These are phyloP conservation scores for Citrullus amarus DNA, from an alignment of 306 rosid genomes.

Conservation along the genomic window DNA sequence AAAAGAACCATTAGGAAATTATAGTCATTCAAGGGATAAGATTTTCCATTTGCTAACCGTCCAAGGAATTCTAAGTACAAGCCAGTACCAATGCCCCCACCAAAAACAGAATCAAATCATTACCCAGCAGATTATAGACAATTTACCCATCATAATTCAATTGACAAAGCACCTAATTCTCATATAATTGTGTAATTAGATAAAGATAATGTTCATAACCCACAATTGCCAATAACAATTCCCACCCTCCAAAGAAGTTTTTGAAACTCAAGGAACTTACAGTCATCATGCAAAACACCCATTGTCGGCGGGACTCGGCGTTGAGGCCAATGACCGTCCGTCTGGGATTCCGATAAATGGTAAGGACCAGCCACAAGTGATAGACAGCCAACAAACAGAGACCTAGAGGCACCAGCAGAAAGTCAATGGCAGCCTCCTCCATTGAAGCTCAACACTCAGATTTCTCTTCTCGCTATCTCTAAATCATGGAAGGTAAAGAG, in stretches of 20 bases:
- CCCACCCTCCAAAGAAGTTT: background rate
- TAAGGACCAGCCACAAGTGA: conserved; percentile 51
- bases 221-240: background rate
- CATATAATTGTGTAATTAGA: background rate
- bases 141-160: background rate
- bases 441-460: conserved; percentile 13
- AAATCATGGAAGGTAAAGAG: background rate
- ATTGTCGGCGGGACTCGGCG: conserved; percentile 61
- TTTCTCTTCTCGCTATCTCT: background rate
- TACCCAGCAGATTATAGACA: background rate
- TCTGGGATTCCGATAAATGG: conserved; percentile 27
- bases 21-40: background rate
- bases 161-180: background rate
- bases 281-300: conserved; percentile 63
- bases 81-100: background rate
- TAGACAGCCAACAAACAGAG: conserved; percentile 36
- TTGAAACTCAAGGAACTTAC: conserved; percentile 34
- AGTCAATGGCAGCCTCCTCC: conserved; percentile 41
- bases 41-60: background rate
- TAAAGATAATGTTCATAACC: background rate
- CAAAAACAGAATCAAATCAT: background rate
- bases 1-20: background rate
- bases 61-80: background rate
- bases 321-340: conserved; percentile 72
- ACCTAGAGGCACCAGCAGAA: conserved; percentile 54